Evolutionary conservation across 1,284 basidiomycete species (phyloP), one percentile per base, ranked within the genome.

Genomic region (Marasmius tenuissimus): DNA sequence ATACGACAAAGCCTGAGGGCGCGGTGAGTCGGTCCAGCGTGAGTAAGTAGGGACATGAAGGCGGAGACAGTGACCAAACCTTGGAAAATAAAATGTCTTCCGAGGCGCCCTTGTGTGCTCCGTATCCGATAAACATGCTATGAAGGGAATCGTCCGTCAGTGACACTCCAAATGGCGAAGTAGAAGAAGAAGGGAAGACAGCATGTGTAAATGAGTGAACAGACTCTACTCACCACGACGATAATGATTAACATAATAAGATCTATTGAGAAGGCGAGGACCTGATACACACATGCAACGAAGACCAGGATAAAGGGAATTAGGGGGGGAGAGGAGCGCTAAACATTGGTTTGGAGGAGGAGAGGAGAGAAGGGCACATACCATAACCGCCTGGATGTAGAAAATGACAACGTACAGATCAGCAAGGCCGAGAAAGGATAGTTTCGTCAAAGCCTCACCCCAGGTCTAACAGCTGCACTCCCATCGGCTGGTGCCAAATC

Each of bases 1-100:
- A 69, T 5, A 56, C 62, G 5, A 61, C 62, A 14, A 64, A 48
- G 14, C 64, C 67, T 68, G 59, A 27, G 10, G n/a, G 33, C 18
- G 6, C 12, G 2, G n/a, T 35, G 14, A 6, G 14, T 27, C 27
- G 27, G 27, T 27, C 27, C 27, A 27, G 27, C 4, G 20, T 54
- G 18, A 53, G 39, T 22, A 61, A 58, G 59, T 64, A 58, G 63
- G 3, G 40, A 39, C 22, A 64, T 34, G 54, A 66, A 62, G n/a
- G 55, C 38, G 22, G 54, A 34, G 20, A 22, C 45, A 50, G 35
- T 37, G 37, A 14, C 18, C 48, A 11, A 27, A 61, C 62, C 52
- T 60, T 63, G 59, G 37, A 63, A 38, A 33, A 65, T 16, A 34
- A 62, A 60, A 34, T 51, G 20, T 8, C 35, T 20, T 22, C 64